Conservation (phyloP, 2,329 filamentous ascomycete species). For the Epichloe bromicola region DNA sequence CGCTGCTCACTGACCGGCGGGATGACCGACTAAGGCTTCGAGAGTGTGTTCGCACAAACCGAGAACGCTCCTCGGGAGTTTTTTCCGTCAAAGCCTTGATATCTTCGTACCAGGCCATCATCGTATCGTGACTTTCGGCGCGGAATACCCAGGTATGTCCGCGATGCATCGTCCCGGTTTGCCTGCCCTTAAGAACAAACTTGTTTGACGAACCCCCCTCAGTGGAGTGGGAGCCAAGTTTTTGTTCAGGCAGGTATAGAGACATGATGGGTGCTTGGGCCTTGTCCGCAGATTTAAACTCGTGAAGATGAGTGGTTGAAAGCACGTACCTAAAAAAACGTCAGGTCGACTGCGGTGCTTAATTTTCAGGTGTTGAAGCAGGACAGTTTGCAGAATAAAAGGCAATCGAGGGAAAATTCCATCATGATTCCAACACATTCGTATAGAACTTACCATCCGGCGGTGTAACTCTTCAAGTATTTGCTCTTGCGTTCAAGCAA, state of each 20-base stretch:
- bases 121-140: constrained; percentile 71
- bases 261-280: constrained; percentile 91
- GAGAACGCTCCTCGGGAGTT: constrained; percentile 74
- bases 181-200: constrained; percentile 92
- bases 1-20: constrained; percentile 52
- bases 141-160: constrained; percentile 62
- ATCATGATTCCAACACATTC: neutral
- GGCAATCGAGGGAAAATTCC: neutral
- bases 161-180: constrained; percentile 85
- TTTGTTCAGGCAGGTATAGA: constrained; percentile 85
- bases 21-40: constrained; percentile 61
- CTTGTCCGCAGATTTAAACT: constrained; percentile 97
- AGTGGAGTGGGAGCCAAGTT: constrained; percentile 80
- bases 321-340: constrained; percentile 66
- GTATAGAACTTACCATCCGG: constrained; percentile 59
- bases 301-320: constrained; percentile 91
- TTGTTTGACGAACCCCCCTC: constrained; percentile 82
- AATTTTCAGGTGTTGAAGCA: constrained; percentile 5
- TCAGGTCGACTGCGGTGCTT: neutral
- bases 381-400: neutral
- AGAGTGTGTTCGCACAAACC: constrained; percentile 72
- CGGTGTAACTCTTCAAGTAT: constrained; percentile 93
- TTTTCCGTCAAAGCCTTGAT: constrained; percentile 83
- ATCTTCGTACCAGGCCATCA: constrained; percentile 94
- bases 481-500: constrained; percentile 97